These are phyloP conservation scores for Croton setiger DNA, from an alignment of 441 rosid genomes.

Conservation along the genomic window DNA sequence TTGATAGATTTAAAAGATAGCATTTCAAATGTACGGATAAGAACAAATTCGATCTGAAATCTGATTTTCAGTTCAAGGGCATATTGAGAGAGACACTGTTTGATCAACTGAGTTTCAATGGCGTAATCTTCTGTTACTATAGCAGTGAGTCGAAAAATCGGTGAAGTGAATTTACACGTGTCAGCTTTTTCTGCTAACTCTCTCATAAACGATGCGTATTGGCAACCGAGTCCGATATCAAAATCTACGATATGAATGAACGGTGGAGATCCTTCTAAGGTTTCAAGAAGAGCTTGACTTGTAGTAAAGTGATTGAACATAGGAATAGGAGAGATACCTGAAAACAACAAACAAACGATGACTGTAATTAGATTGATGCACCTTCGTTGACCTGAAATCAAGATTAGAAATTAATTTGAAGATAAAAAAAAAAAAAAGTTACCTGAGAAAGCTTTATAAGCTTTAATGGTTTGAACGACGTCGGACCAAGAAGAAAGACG, in stretches of 20 bases:
- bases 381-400: too few species aligned
- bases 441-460: conserved; percentile 65
- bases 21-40: conserved; percentile 63
- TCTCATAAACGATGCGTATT: conserved; percentile 85
- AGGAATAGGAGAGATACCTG: conserved; percentile 77
- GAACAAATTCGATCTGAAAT: conserved; percentile 71
- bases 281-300: conserved; percentile 80
- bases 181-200: conserved; percentile 57
- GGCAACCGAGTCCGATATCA: conserved; percentile 91
- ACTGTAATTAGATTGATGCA: too few species aligned
- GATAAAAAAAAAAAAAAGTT: conserved; percentile 31
- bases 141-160: conserved; percentile 68
- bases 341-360: too few species aligned
- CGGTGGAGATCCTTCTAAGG: conserved; percentile 47
- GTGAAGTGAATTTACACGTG: conserved; percentile 30
- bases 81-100: conserved; percentile 69
- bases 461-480: conserved; percentile 63
- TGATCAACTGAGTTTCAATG: conserved; percentile 59
- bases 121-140: conserved; percentile 69
- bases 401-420: too few species aligned
- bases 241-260: conserved; percentile 83
- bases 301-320: conserved; percentile 84
- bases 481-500: conserved; percentile 57
- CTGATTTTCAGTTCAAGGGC: conserved; percentile 75
- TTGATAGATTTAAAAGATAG: conserved; percentile 64